Base-by-base conservation (phyloP, 129 eudicot genomes). In the Arctium minus region DNA sequence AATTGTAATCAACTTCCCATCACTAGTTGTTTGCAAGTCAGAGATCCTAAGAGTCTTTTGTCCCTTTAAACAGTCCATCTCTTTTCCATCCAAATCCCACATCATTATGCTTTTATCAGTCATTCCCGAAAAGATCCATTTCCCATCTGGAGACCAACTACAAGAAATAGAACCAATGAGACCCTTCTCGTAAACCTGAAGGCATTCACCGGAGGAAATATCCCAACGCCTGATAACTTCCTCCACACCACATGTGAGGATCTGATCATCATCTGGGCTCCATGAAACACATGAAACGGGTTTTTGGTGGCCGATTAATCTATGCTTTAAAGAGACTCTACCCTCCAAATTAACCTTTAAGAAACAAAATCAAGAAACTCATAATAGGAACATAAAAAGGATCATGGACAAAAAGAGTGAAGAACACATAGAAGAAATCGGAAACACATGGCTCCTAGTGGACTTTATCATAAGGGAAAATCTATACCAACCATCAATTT, bases 21-120 rank as follows among this genome's bases (percentile, higher is more conserved):
- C 90, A 71, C 74, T 78, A 27, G 92, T 90, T 12, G 91, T 72
- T 79, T 84, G 96, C 93, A 94, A 85, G 68, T 94, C 98, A 8
- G 97, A 90, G 27, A 82, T 92, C 75, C 69, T 89, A 75, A 80
- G 68, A 29, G 92, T 90, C 75, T 86, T 87, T 56, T 89, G 97
- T 39, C 97, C 98, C 83, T 90, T 92, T 89, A 90, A 90, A 73
- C 88, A 90, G 18, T 92, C 96, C 48, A 90, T 53, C 82, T 92
- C 98, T 83, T 88, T 94, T 69, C 97, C 98, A 46, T 88, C 89
- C 74, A 94, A 62, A 91, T 92, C 92, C 98, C 97, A 94, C 96
- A 91, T 76, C 73, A 79, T 79, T 81, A 92, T 85, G 89, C 92
- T 94, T 86, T 86, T 94, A 83, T 94, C 97, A 32, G 91, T 86